Evolutionary conservation across 2,329 filamentous ascomycete genomes (phyloP).

Genomic region (Aspergillus intermedius): DNA sequence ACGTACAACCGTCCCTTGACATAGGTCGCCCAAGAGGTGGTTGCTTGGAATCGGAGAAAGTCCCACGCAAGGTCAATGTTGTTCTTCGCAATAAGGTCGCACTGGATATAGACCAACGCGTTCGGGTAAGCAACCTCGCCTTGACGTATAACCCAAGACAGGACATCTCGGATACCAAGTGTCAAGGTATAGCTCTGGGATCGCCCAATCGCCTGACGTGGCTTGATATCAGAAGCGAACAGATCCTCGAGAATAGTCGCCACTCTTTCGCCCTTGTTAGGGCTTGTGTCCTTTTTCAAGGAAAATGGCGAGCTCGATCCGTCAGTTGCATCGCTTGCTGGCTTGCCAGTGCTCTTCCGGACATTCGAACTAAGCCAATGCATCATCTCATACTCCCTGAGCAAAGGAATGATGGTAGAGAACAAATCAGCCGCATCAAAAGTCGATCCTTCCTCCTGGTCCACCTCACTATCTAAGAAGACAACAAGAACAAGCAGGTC

Average conservation of each 20-base stretch:
- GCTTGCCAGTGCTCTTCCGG: constrained; percentile 27
- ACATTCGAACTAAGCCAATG: constrained; percentile 54
- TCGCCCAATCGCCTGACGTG: constrained; percentile 32
- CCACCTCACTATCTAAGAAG: constrained; percentile 78
- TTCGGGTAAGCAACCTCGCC: constrained; percentile 52
- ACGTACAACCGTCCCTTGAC: constrained; percentile 76
- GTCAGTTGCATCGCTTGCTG: constrained; percentile 16
- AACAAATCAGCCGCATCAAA: constrained; percentile 56
- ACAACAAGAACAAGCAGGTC: constrained; percentile 76
- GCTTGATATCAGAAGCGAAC: constrained; percentile 39
- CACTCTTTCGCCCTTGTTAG: constrained; percentile 17
- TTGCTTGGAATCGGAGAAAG: constrained; percentile 60
- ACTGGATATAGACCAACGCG: constrained; percentile 60
- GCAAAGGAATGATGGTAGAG: constrained; percentile 59
- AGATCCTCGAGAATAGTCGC: constrained; percentile 40
- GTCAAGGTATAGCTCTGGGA: constrained; percentile 40
- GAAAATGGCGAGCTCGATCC: constrained; percentile 17
- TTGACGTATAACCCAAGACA: constrained; percentile 44
- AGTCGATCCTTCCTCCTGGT: constrained; percentile 63
- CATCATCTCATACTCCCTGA: constrained; percentile 65
- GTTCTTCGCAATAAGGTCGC: constrained; percentile 61
- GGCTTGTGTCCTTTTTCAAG: constrained; percentile 17
- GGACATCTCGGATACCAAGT: constrained; percentile 37
- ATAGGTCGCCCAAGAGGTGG: constrained; percentile 60
- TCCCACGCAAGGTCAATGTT: constrained; percentile 59